Base-by-base conservation (phyloP, 768 basidiomycete species). In the Fomitopsis pulvina region DNA sequence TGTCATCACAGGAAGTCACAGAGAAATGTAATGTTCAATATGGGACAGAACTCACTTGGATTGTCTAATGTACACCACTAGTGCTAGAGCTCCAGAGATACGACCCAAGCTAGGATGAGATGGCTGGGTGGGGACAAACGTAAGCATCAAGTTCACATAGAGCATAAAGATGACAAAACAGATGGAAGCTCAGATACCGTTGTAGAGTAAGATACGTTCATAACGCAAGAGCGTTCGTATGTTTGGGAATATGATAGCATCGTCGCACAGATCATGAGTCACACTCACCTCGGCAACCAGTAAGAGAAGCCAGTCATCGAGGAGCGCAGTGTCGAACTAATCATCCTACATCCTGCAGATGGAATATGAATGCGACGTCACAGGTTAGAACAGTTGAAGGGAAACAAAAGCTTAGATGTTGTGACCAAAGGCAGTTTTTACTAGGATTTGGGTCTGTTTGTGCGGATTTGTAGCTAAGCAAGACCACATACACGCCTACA, bases 211-310 rank as follows among this genome's bases (percentile, higher is more conserved):
- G 18, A 27, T 59, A 4, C 53, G 51, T 54, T 59, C 58, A 59
- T 41, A 42, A 52, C 55, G 55, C 52, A 25, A 48, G 51, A 45
- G 48, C 53, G 55, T 54, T 59, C 58, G 58, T 56, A 59, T 59
- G 58, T 59, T 56, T 56, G 52, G 58, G 52, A 56, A 59, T 54
- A 56, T 52, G 41, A 28, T 53, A 22, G 20, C 57, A 58, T 58
- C 57, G 52, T 50, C 46, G 52, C 27, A 50, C 12, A 14, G 20
- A 12, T 5, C 26, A 7, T 12, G 27, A 37, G n/a, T n/a, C n/a
- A n/a, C n/a, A n/a, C n/a, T n/a, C n/a, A n/a, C n/a, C n/a, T n/a
- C n/a, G n/a, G n/a, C n/a, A n/a, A n/a, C n/a, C n/a, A n/a, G n/a
- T n/a, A n/a, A n/a, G n/a, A n/a, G n/a, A n/a, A n/a, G n/a, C n/a